These are phyloP conservation scores for Nakazawaea sp. DNA, from an alignment of 805 yeast species.

Conservation along the genomic window DNA sequence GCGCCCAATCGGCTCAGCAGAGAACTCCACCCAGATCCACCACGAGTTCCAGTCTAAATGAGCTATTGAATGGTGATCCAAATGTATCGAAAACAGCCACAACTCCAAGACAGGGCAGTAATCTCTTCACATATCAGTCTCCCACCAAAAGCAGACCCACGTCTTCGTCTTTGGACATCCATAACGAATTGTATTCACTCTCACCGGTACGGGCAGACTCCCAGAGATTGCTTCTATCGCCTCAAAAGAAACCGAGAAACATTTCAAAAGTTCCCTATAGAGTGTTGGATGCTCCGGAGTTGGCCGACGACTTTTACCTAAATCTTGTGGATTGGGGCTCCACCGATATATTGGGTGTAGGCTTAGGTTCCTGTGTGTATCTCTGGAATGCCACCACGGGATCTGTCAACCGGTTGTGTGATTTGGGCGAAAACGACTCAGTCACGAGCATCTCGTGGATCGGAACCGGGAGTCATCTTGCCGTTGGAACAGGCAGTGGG, in stretches of 20 bases:
- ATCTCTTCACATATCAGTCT: constrained; percentile 69
- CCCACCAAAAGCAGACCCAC: constrained; percentile 59
- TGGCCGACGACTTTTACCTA: constrained; percentile 88
- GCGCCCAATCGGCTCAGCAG: constrained; percentile 14
- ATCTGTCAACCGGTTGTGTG: constrained; percentile 73
- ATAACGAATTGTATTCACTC: constrained; percentile 69
- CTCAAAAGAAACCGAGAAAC: constrained; percentile 70
- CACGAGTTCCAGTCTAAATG: constrained; percentile 8
- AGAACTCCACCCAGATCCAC: constrained; percentile 22
- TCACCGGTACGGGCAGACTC: constrained; percentile 89
- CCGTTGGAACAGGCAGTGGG: constrained; percentile 85
- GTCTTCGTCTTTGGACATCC: constrained; percentile 51
- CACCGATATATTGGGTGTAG: constrained; percentile 83
- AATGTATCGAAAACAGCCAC: constrained; percentile 13
- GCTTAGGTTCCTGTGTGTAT: constrained; percentile 81
- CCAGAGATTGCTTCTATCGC: constrained; percentile 71
- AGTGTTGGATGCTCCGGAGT: constrained; percentile 92
- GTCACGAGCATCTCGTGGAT: constrained; percentile 91
- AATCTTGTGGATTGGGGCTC: constrained; percentile 95
- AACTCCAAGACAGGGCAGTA: constrained; percentile 39
- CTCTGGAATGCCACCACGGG: constrained; percentile 88
- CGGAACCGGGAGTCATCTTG: constrained; percentile 89
- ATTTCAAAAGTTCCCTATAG: constrained; percentile 86
- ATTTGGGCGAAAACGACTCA: constrained; percentile 57
- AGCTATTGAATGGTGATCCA: neutral